Conservation (phyloP, 441 rosid genomes). For the California macrophylla region DNA sequence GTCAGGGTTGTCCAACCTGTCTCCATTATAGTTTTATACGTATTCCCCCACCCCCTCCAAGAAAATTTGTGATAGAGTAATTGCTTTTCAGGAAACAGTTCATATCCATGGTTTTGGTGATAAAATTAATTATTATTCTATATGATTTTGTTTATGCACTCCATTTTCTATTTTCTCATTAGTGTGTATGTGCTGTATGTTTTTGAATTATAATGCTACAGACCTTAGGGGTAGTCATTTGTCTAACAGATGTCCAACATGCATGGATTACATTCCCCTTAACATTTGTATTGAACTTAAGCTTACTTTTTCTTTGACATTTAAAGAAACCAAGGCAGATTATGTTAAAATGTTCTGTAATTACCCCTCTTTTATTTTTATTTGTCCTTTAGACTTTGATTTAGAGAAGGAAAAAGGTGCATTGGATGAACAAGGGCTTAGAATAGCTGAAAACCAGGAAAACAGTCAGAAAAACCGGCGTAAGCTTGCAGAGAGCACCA, state of each 20-base stretch:
- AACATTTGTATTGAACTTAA: not conserved
- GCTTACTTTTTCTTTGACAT: not conserved
- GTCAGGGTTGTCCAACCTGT: not conserved
- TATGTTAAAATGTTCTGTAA: not conserved
- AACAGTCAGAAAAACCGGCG: conserved; percentile 89
- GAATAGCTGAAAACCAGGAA: conserved; percentile 94
- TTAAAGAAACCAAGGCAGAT: not conserved
- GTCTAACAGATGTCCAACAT: not conserved
- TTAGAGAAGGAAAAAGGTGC: conserved; percentile 86
- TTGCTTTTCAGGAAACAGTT: not conserved
- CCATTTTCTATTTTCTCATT: not conserved
- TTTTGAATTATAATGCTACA: not conserved
- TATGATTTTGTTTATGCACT: no score
- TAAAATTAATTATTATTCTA: no score
- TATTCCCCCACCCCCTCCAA: not conserved
- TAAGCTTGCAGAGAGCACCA: conserved; percentile 96
- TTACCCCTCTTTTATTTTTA: not conserved
- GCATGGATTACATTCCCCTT: not conserved
- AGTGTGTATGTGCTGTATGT: not conserved
- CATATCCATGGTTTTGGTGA: not conserved
- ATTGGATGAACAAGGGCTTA: conserved; percentile 91
- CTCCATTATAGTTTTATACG: not conserved
- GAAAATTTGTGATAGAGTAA: not conserved
- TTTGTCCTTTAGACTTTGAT: conserved; percentile 52
- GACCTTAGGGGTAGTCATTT: not conserved